Conservation (phyloP, 441 rosid species). For the Jatropha multifida region DNA sequence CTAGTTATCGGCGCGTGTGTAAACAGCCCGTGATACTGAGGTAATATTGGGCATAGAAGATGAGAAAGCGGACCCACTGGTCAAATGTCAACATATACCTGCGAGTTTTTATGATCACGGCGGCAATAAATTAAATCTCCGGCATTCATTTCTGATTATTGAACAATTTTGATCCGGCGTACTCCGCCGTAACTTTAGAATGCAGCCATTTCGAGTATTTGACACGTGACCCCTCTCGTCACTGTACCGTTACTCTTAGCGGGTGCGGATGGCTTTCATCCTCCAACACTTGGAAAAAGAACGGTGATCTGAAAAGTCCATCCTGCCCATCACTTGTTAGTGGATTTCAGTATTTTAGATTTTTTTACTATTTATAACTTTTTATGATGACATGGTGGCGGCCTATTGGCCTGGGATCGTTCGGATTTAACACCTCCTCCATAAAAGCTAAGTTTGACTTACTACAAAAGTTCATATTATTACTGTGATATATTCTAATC, state of each 20-base stretch:
- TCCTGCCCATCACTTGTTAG: not conserved
- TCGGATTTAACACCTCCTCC: too few relatives aligned
- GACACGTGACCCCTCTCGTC: not conserved
- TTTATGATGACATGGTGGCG: too few relatives aligned
- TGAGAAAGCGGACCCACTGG: not conserved
- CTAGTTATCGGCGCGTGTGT: conserved; percentile 11
- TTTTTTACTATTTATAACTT: not conserved
- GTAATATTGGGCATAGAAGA: not conserved
- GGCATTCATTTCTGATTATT: too few relatives aligned
- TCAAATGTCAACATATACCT: not conserved
- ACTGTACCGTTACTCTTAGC: not conserved
- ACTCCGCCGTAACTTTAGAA: conserved; percentile 9
- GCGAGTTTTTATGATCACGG: not conserved
- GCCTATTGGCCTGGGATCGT: too few relatives aligned
- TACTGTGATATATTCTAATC: too few relatives aligned
- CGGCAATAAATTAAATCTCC: not conserved
- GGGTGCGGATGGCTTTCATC: not conserved
- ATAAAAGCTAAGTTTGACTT: too few relatives aligned
- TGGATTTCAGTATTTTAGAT: not conserved
- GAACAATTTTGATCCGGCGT: too few relatives aligned
- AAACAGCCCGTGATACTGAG: not conserved
- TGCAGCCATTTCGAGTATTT: not conserved
- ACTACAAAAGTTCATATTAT: too few relatives aligned
- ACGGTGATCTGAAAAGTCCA: not conserved
- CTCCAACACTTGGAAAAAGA: not conserved